phyloP scores from a whole-genome alignment of 352 stramenopile species.

The Globisporangium canariense region DNA sequence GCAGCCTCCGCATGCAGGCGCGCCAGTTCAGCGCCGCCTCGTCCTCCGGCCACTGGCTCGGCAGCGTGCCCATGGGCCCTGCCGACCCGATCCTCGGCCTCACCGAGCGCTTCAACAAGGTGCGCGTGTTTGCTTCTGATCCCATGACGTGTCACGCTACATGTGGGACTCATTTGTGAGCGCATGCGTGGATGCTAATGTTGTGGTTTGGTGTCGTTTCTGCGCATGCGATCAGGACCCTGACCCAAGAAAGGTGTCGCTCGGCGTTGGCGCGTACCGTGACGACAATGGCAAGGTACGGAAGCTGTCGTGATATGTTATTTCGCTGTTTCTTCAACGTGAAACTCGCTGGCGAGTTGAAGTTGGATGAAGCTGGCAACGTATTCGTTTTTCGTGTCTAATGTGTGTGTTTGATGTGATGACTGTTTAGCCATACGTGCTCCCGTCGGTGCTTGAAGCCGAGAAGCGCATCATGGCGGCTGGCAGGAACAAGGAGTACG shows the following conservation, averaged over 20 bases:
- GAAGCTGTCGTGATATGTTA: background rate
- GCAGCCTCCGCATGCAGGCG: slow-evolving; percentile 29
- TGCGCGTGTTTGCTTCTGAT: slow-evolving; percentile 15
- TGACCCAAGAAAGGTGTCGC: slow-evolving; percentile 93
- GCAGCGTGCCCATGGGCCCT: slow-evolving; percentile 91
- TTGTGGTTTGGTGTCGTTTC: slow-evolving; percentile 27
- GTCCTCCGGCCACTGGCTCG: slow-evolving; percentile 58
- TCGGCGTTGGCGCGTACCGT: slow-evolving; percentile 99
- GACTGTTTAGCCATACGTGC: slow-evolving; percentile 88
- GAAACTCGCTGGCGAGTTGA: slow-evolving; percentile 1
- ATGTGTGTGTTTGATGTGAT: slow-evolving; percentile 5
- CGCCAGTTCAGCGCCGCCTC: slow-evolving; percentile 46
- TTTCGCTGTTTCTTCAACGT: slow-evolving; percentile 4
- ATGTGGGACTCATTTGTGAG: background rate
- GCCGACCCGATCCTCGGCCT: slow-evolving; percentile 97
- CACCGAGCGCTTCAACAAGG: slow-evolving; percentile 91
- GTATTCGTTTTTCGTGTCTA: background rate
- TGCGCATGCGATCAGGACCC: slow-evolving; percentile 67
- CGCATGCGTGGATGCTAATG: slow-evolving; percentile 19
- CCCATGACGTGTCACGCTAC: background rate
- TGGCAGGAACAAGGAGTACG: slow-evolving; percentile 98
- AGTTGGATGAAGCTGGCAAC: background rate
- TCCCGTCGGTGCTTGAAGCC: slow-evolving; percentile 96
- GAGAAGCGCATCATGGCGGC: slow-evolving; percentile 93
- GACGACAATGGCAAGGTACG: slow-evolving; percentile 87